A percentile compares a stretch with the other conserved stretches of the same genome.
Evolutionary conservation across 306 rosid species (phyloP).

Genomic region (Acacia crassicarpa): DNA sequence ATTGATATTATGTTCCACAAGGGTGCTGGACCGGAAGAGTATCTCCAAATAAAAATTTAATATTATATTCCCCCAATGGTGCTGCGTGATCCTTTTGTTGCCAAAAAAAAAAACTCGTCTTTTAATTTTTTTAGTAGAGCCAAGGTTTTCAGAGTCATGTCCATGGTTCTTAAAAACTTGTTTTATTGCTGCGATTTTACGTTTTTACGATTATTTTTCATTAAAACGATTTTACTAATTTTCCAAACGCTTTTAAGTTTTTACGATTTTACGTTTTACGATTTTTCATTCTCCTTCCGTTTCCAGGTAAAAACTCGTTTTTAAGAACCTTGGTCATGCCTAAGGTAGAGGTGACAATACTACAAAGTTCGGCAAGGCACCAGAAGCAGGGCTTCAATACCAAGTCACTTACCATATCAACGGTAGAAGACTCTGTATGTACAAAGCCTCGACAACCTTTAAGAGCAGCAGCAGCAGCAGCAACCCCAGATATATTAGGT

Average conservation of each 20-base stretch:
- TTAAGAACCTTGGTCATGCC: no score
- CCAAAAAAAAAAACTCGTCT: no score
- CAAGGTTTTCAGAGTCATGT: background rate
- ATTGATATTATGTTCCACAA: background rate
- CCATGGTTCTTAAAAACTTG: no score
- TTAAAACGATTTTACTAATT: no score
- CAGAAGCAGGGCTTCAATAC: constrained; percentile 10
- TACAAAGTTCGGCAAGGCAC: background rate
- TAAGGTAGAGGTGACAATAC: background rate
- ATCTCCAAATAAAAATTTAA: background rate
- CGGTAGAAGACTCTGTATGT: constrained; percentile 41
- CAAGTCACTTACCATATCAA: constrained; percentile 48
- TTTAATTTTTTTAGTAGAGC: background rate
- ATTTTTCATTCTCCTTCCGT: no score
- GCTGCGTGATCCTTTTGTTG: background rate
- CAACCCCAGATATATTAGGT: constrained; percentile 52
- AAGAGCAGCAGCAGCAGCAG: constrained; percentile 43
- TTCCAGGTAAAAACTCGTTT: no score
- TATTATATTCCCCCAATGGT: background rate
- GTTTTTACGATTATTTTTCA: no score
- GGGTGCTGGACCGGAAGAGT: background rate
- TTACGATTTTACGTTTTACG: no score
- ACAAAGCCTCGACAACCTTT: constrained; percentile 40
- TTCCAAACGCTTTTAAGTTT: no score
- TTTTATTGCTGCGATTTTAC: no score